phyloP scores from a whole-genome alignment of 176 grass and related monocot genomes.

The Rhynchospora pubera region DNA sequence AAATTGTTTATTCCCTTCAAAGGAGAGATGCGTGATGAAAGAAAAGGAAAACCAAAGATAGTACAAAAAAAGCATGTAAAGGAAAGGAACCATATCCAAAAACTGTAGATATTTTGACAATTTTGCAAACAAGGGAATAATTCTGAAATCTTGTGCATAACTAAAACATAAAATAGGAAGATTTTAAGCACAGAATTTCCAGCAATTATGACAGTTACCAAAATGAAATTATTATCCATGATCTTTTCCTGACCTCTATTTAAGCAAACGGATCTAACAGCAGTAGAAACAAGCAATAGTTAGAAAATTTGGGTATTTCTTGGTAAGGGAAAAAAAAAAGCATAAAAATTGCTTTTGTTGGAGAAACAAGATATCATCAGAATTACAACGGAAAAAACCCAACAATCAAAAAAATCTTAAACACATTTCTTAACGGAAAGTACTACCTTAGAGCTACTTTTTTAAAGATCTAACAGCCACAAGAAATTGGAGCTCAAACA shows the following conservation, averaged over 20 bases:
- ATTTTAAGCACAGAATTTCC: not conserved
- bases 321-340: no score
- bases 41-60: constrained; percentile 9
- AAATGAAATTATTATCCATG: not conserved
- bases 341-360: not conserved
- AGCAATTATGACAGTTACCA: not conserved
- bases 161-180: not conserved
- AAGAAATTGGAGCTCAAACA: not conserved
- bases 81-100: constrained; percentile 16
- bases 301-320: not conserved
- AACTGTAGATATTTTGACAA: constrained; percentile 10
- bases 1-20: constrained; percentile 17
- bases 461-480: not conserved
- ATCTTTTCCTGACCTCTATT: not conserved
- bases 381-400: not conserved
- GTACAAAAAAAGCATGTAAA: constrained; percentile 4
- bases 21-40: constrained; percentile 15
- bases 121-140: constrained; percentile 5
- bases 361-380: not conserved
- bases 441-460: not conserved
- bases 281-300: not conserved
- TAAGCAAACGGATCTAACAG: not conserved
- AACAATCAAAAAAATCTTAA: not conserved
- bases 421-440: not conserved
- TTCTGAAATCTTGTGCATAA: constrained; percentile 11